These are phyloP conservation scores for Paramecium octaurelia DNA, from an alignment of 73 alveolate species.

Conservation along the genomic window DNA sequence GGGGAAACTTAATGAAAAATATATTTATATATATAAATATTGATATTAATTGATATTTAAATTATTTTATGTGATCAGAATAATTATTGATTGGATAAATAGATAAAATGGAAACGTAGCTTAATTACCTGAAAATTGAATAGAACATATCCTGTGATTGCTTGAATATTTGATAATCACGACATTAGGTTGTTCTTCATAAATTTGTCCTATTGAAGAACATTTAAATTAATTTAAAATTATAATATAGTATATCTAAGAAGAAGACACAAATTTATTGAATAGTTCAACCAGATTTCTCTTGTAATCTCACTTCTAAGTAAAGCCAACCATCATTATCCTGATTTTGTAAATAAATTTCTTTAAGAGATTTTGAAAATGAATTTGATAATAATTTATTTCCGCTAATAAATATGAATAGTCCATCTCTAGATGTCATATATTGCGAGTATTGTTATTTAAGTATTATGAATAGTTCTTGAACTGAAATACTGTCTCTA, in stretches of 20 bases:
- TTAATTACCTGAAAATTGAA: too few relatives aligned
- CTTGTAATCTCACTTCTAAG: not conserved
- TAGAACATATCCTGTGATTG: too few relatives aligned
- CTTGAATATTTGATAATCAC: too few relatives aligned
- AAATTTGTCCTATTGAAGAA: too few relatives aligned
- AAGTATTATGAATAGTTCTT: not conserved
- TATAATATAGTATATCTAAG: too few relatives aligned
- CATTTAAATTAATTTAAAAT: too few relatives aligned
- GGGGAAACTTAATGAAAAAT: not conserved
- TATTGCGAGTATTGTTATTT: too few relatives aligned
- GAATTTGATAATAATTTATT: not conserved
- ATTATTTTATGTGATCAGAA: too few relatives aligned
- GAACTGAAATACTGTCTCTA: not conserved
- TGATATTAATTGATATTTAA: not conserved
- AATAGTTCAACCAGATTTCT: not conserved
- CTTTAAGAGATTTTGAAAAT: not conserved
- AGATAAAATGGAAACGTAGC: too few relatives aligned
- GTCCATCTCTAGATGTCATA: not conserved
- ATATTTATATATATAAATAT: not conserved
- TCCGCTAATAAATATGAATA: not conserved
- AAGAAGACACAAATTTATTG: too few relatives aligned
- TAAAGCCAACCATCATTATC: not conserved
- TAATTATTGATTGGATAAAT: too few relatives aligned
- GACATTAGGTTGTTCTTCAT: too few relatives aligned
- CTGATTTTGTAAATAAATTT: not conserved